Base-by-base conservation (phyloP, 2,329 filamentous ascomycete species). In the Stagonosporopsis tanaceti region DNA sequence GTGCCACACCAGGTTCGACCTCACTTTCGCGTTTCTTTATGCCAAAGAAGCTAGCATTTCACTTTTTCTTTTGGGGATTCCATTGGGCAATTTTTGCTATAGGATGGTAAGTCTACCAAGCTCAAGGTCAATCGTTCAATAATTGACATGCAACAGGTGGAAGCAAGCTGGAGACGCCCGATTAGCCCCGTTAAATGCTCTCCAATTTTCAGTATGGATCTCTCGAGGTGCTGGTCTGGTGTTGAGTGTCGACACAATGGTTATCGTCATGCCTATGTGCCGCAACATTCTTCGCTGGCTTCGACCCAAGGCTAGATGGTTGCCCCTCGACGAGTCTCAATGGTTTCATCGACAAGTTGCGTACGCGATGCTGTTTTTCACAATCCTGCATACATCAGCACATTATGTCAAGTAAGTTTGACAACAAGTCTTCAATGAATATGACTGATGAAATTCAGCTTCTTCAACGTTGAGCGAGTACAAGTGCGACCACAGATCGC, bases 271-370 rank as follows among this genome's bases (percentile, higher is more conserved):
- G 58, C 95, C 95, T 6, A 97, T 99, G 82, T 99, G 94, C 82
- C 86, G 95, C 66, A 98, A 94, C 58, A 80, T 98, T 30, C 85
- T 99, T 73, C 87, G 92, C 75, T 90, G 87, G 73, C 77, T 98
- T 54, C 87, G 95, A 63, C 95, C 95, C 25, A 96, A 96, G 81
- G 79, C 97, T 63, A 86, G 87, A 76, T 97, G 90, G 81, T 75
- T 98, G 12, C 95, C 95, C 5, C 84, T 99, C n/a, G 95, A 99
- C 71, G 95, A 99, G 80, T 96, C 93, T 58, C 85, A 93, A 65
- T 99, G 93, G 93, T 96, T 99, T 78, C 95, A 99, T 80, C 86
- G 94, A 63, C 95, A 99, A 77, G 85, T 96, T 40, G 94, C 95
- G 17, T 99, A 99, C 74, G 83, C 92, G 1, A 82, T 98, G 80